Base-by-base conservation (phyloP, 2,329 filamentous ascomycete species). In the Triangularia verruculosa region DNA sequence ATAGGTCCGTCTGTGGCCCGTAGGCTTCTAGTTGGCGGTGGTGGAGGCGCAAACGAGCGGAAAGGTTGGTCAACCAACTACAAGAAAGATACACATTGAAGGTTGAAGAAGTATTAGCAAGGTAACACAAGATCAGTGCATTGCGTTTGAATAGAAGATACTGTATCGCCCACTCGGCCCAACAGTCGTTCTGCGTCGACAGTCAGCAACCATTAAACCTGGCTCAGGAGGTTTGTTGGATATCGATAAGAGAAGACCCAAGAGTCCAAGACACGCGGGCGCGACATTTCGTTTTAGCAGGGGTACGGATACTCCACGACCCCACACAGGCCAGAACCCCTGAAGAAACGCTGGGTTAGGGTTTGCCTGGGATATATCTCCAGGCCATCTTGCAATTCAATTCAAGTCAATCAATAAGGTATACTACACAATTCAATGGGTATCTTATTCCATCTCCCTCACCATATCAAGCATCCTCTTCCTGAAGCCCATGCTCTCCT, bases 401-500 rank as follows among this genome's bases (percentile, higher is more conserved):
- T 39, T 39, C 34, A 39, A n/a, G 8, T 15, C 34, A n/a, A n/a
- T n/a, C n/a, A n/a, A n/a, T n/a, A n/a, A n/a, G n/a, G 4, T 34
- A 34, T 34, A 34, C 30, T 34, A 39, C 39, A 47, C n/a, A 11
- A 20, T 47, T 20, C 39, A 47, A 47, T 47, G 39, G 39, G 39
- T 47, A 47, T 47, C 39, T 43, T 17, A n/a, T 47, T 20, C 39
- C 57, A 25, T 47, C 57, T 24, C 64, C 57, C 68, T 70, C 27
- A 80, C 63, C 15, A 75, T 71, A 60, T 77, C 74, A 63, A 83
- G 70, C 53, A 86, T 73, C 28, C 72, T 77, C 43, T 73, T 74
- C 68, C 77, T 79, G 62, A 86, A 69, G 47, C 76, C 74, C 60
- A 73, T 71, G 59, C 84, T 73, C 68, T 82, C 80, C 68, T 82